A percentile compares a stretch with the other conserved stretches of the same genome.
Conservation (phyloP, 768 basidiomycete genomes). For the Melanogaster broomeanus region DNA sequence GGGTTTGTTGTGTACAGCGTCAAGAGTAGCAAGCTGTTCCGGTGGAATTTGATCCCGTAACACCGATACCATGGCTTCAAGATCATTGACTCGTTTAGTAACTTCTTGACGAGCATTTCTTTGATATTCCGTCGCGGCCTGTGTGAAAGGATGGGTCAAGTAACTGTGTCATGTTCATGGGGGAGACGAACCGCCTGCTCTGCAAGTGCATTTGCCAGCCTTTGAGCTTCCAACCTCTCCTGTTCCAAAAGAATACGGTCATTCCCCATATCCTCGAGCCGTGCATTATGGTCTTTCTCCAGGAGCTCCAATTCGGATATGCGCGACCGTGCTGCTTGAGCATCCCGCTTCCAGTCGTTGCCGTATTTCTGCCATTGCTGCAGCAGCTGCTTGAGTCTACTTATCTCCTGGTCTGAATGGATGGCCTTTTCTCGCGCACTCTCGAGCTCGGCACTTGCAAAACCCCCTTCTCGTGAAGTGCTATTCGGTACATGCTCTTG, state of each 20-base stretch:
- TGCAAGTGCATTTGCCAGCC: constrained; percentile 14
- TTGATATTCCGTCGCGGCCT: constrained; percentile 16
- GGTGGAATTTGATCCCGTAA: constrained; percentile 18
- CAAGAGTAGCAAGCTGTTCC: constrained; percentile 20
- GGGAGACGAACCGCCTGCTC: constrained; percentile 24
- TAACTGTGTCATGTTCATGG: not conserved
- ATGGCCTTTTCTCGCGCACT: constrained; percentile 11
- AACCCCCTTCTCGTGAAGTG: not conserved
- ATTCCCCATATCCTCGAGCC: constrained; percentile 14
- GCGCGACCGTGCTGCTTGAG: constrained; percentile 15
- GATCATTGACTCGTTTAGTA: constrained; percentile 13
- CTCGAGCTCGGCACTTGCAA: constrained; percentile 4
- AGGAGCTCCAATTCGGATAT: constrained; percentile 10
- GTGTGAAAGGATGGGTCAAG: not conserved
- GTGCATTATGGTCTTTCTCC: constrained; percentile 7
- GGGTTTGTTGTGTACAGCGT: not conserved
- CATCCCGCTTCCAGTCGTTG: constrained; percentile 24
- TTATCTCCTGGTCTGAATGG: constrained; percentile 16
- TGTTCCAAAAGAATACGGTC: constrained; percentile 4
- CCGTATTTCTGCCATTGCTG: constrained; percentile 27
- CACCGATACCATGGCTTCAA: constrained; percentile 15
- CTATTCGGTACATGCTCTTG: constrained; percentile 8
- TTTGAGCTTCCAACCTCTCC: constrained; percentile 14
- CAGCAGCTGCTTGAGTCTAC: constrained; percentile 19
- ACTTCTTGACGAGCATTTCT: constrained; percentile 11